Evolutionary conservation across 768 basidiomycete species (phyloP), one percentile per base, ranked within the genome.

Genomic region (Brasilioporus rufonigricans): DNA sequence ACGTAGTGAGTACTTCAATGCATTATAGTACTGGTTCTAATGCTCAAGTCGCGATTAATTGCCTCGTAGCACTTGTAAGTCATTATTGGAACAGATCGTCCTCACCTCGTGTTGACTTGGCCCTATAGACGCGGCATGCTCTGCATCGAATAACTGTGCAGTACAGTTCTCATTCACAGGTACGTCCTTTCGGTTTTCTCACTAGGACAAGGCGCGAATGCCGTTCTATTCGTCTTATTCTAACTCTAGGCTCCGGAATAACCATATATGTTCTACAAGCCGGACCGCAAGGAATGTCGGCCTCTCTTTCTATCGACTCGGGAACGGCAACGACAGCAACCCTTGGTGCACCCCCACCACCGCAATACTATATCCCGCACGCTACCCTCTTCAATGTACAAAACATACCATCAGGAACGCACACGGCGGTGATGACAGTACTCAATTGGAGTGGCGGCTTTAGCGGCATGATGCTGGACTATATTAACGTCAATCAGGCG

Each of bases 391-490:
- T 67, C 48, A 14, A 45, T 31, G 52, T 60, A 23, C 66, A 67
- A 47, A 58, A 58, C 14, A 36, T 68, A 35, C 48, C 43, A 12
- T 68, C 61, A 16, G 67, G 65, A 33, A 60, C 56, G 11, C 67
- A 69, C 36, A 26, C 61, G 2, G 65, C 58, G 11, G 40, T 52
- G 21, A 63, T 68, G 67, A 66, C 55, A 24, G 67, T 69, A 18
- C 43, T 54, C 3, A 52, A 64, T 45, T 69, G 67, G 67, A 51
- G 61, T 27, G 65, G 65, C 9, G 40, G 53, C 18, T 57, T 57
- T 41, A 69, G 67, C 32, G 67, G 61, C 5, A 68, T 67, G 65
- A 69, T 67, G 65, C 32, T 69, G 38, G 67, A 67, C 43, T 69
- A 69, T 49, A 56, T 66, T 29, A 12, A 61, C 27, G 50, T 68